A percentile compares a stretch with the other conserved stretches of the same genome.
Evolutionary conservation across 139 green algal genomes (phyloP).

Genomic region (Tetradesmus obliquus): DNA sequence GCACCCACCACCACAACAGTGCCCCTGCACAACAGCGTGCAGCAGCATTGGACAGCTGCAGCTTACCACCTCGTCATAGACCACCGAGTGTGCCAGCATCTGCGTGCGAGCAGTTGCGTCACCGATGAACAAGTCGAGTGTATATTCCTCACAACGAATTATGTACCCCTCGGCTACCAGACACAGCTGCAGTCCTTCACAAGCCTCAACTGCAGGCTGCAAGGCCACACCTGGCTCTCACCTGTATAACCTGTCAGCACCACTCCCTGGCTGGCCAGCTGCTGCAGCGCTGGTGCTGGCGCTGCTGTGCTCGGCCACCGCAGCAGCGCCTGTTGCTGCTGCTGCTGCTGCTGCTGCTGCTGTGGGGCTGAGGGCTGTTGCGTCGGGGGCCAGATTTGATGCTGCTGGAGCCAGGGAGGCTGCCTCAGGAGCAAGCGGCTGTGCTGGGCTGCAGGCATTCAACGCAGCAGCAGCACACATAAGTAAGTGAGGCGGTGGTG

Average conservation of each 20-base stretch:
- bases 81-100: no score
- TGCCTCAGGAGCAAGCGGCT: background rate
- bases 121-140: no score
- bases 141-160: no score
- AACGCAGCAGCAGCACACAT: no score
- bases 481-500: no score
- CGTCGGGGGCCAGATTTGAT: background rate
- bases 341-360: background rate
- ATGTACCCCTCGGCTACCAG: no score
- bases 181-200: no score
- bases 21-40: background rate
- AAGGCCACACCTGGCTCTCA: background rate
- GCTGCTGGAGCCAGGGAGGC: background rate
- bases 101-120: no score
- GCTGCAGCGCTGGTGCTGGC: background rate
- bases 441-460: background rate
- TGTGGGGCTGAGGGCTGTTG: background rate
- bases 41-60: background rate
- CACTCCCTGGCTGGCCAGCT: background rate
- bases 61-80: no score
- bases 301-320: background rate
- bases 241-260: background rate
- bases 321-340: background rate
- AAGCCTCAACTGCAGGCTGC: no score
- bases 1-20: constrained; percentile 17